Conservation (phyloP, 108 stramenopile genomes). For the Fragilaria radians region DNA sequence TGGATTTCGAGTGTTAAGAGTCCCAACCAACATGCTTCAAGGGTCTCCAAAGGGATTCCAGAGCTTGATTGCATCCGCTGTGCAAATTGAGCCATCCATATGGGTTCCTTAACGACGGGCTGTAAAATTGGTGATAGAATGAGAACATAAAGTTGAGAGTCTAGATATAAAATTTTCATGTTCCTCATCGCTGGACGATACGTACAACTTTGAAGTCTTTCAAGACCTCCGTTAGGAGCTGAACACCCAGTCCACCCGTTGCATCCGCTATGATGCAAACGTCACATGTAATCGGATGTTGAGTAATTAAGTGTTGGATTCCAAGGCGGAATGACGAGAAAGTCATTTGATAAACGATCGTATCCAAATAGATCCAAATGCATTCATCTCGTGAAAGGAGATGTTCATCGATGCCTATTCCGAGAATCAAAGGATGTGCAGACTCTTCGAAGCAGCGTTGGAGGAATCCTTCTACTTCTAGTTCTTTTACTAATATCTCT, state of each 20-base stretch:
- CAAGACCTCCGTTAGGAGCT: conserved; percentile 18
- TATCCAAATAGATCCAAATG: neutral
- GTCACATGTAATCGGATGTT: conserved; percentile 35
- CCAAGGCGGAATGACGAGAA: conserved; percentile 44
- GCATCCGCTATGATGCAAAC: conserved; percentile 83
- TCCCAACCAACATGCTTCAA: conserved; percentile 58
- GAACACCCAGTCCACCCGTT: conserved; percentile 24
- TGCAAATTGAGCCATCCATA: conserved; percentile 71
- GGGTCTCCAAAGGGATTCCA: conserved; percentile 13
- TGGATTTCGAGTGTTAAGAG: conserved; percentile 63
- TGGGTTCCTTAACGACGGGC: conserved; percentile 31
- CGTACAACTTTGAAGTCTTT: conserved; percentile 18
- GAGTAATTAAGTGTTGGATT: conserved; percentile 47
- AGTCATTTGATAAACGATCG: conserved; percentile 34
- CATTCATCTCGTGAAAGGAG: neutral
- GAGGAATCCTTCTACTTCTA: neutral
- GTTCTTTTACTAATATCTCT: neutral
- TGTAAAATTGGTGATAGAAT: neutral
- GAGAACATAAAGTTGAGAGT: neutral
- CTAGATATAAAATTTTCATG: neutral
- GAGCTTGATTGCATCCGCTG: conserved; percentile 21
- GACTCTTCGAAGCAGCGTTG: neutral
- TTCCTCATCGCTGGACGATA: conserved; percentile 17
- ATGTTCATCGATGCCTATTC: neutral
- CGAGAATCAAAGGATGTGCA: neutral